Base-by-base conservation (phyloP, 164 flowering plant genomes). In the Pachysandra terminalis region DNA sequence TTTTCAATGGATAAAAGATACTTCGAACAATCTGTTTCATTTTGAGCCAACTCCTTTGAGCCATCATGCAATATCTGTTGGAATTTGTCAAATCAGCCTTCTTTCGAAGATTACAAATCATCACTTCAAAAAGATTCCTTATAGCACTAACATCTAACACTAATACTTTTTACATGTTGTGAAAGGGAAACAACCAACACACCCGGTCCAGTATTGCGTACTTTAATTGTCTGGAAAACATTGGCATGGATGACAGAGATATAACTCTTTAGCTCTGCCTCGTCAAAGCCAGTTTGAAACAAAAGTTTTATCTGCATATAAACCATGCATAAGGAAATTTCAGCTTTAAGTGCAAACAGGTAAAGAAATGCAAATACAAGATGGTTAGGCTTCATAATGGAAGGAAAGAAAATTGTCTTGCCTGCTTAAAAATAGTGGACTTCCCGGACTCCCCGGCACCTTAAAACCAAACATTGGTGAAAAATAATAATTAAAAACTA, bases 391-490 rank as follows among this genome's bases (percentile, higher is more conserved):
- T 56, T 45, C 24, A 53, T n/a, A 65, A 35, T 27, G 37, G n/a
- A 40, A 26, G 23, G 51, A 59, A 41, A 12, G n/a, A 49, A 21
- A 40, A 14, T 10, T 5, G 21, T 69, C 85, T 74, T 75, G 81
- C 99, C 98, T 96, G 99, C 82, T 96, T 96, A 79, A 96, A 96
- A 61, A 96, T 93, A 4, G 99, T 96, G 41, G 99, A 96, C 75
- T 96, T 96, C 65, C 98, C 99, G 0, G 99, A 96, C 71, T 96
- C 99, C 71, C 96, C 98, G 76, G 97, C 84, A 65, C 99, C 99
- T 96, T 67, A 41, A 65, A 23, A 72, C 60, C 64, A 56, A 73
- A 71, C 40, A 58, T 12, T 52, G 24, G 48, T n/a, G 51, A 51
- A 52, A 56, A 22, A 48, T 52, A n/a, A n/a, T n/a, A n/a, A 65